These are phyloP conservation scores for Fusarium staphyleae DNA, from an alignment of 2,329 filamentous ascomycete species.

Conservation along the genomic window DNA sequence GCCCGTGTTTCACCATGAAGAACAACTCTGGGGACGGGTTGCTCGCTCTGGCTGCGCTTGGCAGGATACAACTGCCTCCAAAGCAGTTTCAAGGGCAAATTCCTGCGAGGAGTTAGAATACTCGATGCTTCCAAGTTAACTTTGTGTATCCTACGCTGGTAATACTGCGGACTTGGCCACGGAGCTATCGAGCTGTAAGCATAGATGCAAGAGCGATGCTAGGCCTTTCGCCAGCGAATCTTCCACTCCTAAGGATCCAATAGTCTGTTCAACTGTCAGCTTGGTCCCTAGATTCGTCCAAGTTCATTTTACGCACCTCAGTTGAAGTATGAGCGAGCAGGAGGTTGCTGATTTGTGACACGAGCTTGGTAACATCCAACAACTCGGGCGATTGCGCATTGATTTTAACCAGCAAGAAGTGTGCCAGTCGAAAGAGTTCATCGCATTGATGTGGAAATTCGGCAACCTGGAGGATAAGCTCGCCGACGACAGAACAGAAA, in stretches of 20 bases:
- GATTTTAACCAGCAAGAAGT: conserved; percentile 51
- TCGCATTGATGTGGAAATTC: conserved; percentile 48
- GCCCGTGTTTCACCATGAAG: conserved; percentile 64
- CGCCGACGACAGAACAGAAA: conserved; percentile 45
- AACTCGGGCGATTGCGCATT: conserved; percentile 37
- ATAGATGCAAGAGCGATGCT: conserved; percentile 42
- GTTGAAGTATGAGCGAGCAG: conserved; percentile 51
- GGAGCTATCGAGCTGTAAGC: conserved; percentile 42
- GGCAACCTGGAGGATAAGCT: conserved; percentile 46
- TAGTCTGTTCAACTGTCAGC: conserved; percentile 31
- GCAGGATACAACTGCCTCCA: conserved; percentile 72
- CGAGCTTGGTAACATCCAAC: conserved; percentile 42
- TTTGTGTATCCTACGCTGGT: conserved; percentile 36
- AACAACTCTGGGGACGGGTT: conserved; percentile 50
- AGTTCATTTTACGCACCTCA: conserved; percentile 45
- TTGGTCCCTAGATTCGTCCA: neutral
- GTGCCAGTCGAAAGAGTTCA: conserved; percentile 55
- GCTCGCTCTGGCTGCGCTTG: conserved; percentile 42
- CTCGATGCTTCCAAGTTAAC: neutral
- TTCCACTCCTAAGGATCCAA: conserved; percentile 38
- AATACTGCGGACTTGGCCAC: conserved; percentile 36
- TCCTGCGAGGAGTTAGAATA: conserved; percentile 28
- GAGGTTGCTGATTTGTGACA: conserved; percentile 42
- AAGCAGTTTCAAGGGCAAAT: conserved; percentile 57
- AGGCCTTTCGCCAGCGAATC: conserved; percentile 45